Evolutionary conservation across 2,329 filamentous ascomycete genomes (phyloP).

Genomic region (Diaporthe ampelina): DNA sequence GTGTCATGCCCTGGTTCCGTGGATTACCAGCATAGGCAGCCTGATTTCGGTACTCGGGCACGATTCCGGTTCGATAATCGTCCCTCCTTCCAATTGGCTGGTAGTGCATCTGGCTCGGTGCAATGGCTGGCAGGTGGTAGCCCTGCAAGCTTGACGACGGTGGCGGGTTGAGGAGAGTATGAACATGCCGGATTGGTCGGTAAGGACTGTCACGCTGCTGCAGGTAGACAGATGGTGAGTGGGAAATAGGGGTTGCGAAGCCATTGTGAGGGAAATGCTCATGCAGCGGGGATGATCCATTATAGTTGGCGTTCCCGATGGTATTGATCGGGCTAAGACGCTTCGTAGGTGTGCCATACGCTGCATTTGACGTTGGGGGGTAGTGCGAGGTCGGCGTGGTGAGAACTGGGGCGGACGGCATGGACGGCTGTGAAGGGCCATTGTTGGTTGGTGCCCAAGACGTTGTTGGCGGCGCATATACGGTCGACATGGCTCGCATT

Average conservation of each 20-base stretch:
- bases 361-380: conserved; percentile 42
- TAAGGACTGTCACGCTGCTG: conserved; percentile 93
- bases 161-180: conserved; percentile 90
- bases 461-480: conserved; percentile 73
- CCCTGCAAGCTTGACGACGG: conserved; percentile 84
- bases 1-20: conserved; percentile 31
- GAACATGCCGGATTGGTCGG: conserved; percentile 88
- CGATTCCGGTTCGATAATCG: conserved; percentile 77
- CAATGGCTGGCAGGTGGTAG: conserved; percentile 69
- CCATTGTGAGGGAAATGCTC: conserved; percentile 69
- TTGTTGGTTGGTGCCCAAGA: conserved; percentile 55
- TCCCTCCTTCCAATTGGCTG: conserved; percentile 80
- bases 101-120: conserved; percentile 85
- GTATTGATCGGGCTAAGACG: conserved; percentile 65
- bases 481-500: conserved; percentile 81
- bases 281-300: conserved; percentile 78
- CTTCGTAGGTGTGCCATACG: conserved; percentile 67
- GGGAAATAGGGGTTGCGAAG: conserved; percentile 75
- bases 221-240: conserved; percentile 90
- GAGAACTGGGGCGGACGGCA: conserved; percentile 50
- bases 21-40: conserved; percentile 22
- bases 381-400: conserved; percentile 50
- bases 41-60: conserved; percentile 69
- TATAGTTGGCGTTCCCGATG: conserved; percentile 60
- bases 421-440: conserved; percentile 45